phyloP scores from a whole-genome alignment of 192 early-diverging fungal genomes.

The Podila verticillata region DNA sequence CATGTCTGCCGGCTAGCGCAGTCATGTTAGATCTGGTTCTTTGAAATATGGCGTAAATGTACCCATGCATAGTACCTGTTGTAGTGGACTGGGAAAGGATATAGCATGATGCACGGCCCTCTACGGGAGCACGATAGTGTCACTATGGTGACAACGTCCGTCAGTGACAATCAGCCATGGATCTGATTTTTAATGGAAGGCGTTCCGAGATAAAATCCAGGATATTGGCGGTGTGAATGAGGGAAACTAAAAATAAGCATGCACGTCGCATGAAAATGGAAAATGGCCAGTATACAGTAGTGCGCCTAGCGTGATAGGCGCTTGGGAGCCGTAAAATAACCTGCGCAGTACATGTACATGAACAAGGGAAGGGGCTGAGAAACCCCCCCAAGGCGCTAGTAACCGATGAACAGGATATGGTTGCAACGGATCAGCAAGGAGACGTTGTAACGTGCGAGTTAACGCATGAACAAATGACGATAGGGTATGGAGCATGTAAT shows the following conservation, averaged over 20 bases:
- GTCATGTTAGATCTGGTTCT: neutral
- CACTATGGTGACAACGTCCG: neutral
- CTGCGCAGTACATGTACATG: neutral
- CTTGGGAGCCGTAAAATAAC: slow-evolving; percentile 2
- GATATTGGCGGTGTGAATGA: slow-evolving; percentile 1
- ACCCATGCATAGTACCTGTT: neutral
- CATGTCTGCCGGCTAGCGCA: neutral
- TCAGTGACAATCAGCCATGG: too few species aligned
- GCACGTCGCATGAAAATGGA: neutral
- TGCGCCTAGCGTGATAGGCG: neutral
- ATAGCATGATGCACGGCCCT: neutral
- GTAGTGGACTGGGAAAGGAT: neutral
- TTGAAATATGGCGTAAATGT: slow-evolving; percentile 7
- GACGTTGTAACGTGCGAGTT: neutral
- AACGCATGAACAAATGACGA: neutral
- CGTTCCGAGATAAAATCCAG: neutral
- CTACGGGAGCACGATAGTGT: neutral
- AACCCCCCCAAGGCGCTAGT: neutral
- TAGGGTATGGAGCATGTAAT: neutral
- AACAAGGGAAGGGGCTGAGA: slow-evolving; percentile 10
- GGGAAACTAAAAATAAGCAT: slow-evolving; percentile 1
- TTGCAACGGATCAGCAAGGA: neutral
- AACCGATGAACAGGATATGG: neutral
- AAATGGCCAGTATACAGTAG: neutral
- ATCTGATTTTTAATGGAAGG: neutral